Base-by-base conservation (phyloP, 2,329 filamentous ascomycete species). In the Dactylellina cionopaga region DNA sequence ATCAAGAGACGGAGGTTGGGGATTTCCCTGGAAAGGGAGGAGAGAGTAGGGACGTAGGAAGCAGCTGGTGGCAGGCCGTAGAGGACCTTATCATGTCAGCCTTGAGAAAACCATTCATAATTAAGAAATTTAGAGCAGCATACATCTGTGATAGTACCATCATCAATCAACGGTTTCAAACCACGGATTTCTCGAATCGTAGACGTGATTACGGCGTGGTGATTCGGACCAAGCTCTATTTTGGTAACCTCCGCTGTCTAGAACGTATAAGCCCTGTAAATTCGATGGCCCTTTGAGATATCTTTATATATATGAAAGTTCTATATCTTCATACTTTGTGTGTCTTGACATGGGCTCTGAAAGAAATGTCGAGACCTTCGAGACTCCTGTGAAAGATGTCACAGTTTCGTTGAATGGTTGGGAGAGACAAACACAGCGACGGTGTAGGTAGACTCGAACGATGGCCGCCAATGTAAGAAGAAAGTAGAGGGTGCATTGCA, bases 271-370 rank as follows among this genome's bases (percentile, higher is more conserved):
- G 47, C 37, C 11, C 22, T 24, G 13, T 22, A n/a, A 52, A 7
- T 29, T 31, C 39, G n/a, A n/a, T n/a, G n/a, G n/a, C 22, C 22
- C 13, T 43, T 68, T 73, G 2, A 78, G 78, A 78, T 58, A 44
- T 44, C 17, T 19, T 49, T 56, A 37, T 22, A 27, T 11, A 17
- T n/a, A 29, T 22, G 24, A 17, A 10, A 9, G 5, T 39, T 22
- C 15, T 22, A 39, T 19, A 49, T 37, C 52, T 17, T 29, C 15
- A 41, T 19, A 89, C 89, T 83, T 95, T 95, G 80, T 95, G 91
- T 19, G 90, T 92, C 81, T 95, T 95, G 70, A 94, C 87, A 79
- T 95, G 91, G 0, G 89, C 88, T 68, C 91, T 83, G 82, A 92
- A 94, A 5, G 84, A 85, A 22, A 93, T 83, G 0, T 84, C 82